A percentile compares a stretch with the other conserved stretches of the same genome.
These are phyloP conservation scores for Starmerella powellii DNA, from an alignment of 805 yeast species.

Conservation along the genomic window DNA sequence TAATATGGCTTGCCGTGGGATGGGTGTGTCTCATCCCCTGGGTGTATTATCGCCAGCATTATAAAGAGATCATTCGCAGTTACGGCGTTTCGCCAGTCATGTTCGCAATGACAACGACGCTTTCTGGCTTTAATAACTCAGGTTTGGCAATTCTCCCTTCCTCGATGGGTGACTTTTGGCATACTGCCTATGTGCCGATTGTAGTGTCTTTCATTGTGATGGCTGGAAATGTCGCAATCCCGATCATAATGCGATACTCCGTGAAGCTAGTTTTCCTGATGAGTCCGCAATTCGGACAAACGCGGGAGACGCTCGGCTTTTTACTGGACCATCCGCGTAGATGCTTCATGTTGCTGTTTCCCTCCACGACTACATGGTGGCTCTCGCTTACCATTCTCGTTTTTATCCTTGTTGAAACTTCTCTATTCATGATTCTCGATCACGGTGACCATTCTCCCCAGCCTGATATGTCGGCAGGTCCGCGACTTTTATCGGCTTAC, in stretches of 20 bases:
- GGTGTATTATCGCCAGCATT: slow-evolving; percentile 27
- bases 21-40: slow-evolving; percentile 41
- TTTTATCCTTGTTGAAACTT: slow-evolving; percentile 64
- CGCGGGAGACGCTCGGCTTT: slow-evolving; percentile 66
- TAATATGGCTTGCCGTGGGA: slow-evolving; percentile 62
- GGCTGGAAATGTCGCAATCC: slow-evolving; percentile 92
- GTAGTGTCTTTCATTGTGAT: slow-evolving; percentile 59
- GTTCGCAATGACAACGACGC: slow-evolving; percentile 87
- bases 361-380: slow-evolving; percentile 95
- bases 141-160: slow-evolving; percentile 75
- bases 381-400: slow-evolving; percentile 53
- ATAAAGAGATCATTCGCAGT: slow-evolving; percentile 30
- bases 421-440: slow-evolving; percentile 71
- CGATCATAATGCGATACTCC: slow-evolving; percentile 63
- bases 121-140: slow-evolving; percentile 70
- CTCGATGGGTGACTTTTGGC: slow-evolving; percentile 58
- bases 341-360: slow-evolving; percentile 85
- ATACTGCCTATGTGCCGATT: slow-evolving; percentile 53
- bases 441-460: slow-evolving; percentile 34
- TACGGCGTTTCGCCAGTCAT: slow-evolving; percentile 66
- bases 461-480: slow-evolving; percentile 48
- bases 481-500: slow-evolving; percentile 65
- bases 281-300: slow-evolving; percentile 41
- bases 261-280: slow-evolving; percentile 68
- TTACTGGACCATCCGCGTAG: slow-evolving; percentile 92